phyloP scores from a whole-genome alignment of 768 basidiomycete genomes.

The Gymnopilus dilepis region DNA sequence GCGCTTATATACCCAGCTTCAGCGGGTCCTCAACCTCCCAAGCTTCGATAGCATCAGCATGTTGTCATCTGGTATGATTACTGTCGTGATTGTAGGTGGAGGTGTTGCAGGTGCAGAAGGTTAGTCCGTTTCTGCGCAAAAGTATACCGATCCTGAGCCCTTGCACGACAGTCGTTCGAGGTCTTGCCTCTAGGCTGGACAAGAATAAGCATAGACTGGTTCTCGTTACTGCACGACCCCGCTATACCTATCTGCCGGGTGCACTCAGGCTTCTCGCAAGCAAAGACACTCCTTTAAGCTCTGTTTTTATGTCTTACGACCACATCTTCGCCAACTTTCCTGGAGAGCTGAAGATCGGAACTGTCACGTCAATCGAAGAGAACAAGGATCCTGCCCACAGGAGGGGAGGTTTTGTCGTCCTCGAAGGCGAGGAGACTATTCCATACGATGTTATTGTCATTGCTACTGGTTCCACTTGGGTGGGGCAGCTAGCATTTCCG shows the following conservation, averaged over 20 bases:
- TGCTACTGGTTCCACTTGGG: conserved; percentile 60
- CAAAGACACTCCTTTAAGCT: conserved; percentile 43
- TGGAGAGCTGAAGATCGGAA: conserved; percentile 49
- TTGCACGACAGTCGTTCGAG: conserved; percentile 38
- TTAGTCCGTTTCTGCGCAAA: conserved; percentile 6
- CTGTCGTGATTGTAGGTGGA: conserved; percentile 27
- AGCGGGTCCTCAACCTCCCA: conserved; percentile 1
- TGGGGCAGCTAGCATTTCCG: conserved; percentile 52
- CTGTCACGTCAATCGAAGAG: conserved; percentile 38
- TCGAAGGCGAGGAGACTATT: conserved; percentile 53
- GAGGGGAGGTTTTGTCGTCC: conserved; percentile 51
- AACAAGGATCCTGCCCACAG: conserved; percentile 24
- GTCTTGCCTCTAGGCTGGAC: conserved; percentile 56
- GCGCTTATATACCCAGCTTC: background rate
- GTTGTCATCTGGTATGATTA: conserved; percentile 17
- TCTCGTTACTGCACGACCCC: conserved; percentile 58
- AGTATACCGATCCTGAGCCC: background rate
- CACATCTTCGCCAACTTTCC: conserved; percentile 54
- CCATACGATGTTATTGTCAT: conserved; percentile 61
- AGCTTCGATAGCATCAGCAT: conserved; percentile 16
- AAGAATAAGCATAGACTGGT: conserved; percentile 52
- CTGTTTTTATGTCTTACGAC: conserved; percentile 59
- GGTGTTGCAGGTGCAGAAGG: conserved; percentile 28
- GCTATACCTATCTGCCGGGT: conserved; percentile 52
- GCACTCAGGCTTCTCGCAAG: conserved; percentile 57